Conservation (phyloP, 805 yeast species). For the Saturnispora zaruensis region DNA sequence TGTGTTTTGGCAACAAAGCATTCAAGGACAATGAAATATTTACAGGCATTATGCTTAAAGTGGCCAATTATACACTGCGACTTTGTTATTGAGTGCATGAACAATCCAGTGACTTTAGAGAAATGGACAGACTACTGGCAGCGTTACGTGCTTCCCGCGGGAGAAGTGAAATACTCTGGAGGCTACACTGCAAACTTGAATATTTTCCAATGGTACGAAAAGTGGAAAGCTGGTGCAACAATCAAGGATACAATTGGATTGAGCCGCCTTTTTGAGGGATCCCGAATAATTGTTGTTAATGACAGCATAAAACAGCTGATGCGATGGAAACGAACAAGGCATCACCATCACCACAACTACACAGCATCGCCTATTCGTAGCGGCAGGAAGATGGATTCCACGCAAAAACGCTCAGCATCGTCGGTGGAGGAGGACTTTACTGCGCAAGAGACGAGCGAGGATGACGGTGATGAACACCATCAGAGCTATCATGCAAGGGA, state of each 20-base stretch:
- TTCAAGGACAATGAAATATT: constrained; percentile 62
- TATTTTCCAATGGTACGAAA: constrained; percentile 34
- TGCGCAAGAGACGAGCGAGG: constrained; percentile 1
- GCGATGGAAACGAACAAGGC: background rate
- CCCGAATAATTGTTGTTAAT: constrained; percentile 31
- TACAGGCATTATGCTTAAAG: constrained; percentile 69
- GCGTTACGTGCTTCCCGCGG: constrained; percentile 62
- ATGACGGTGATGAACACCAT: constrained; percentile 2
- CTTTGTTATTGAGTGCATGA: constrained; percentile 46
- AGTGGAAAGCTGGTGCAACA: constrained; percentile 25
- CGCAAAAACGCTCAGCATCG: constrained; percentile 17
- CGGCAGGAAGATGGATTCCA: background rate
- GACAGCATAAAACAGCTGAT: constrained; percentile 7
- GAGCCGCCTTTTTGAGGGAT: constrained; percentile 31
- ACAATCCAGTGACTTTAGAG: constrained; percentile 8
- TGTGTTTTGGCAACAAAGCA: constrained; percentile 55
- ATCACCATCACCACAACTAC: background rate
- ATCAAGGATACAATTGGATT: constrained; percentile 36
- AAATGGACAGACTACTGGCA: constrained; percentile 35
- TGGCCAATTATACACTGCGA: constrained; percentile 73
- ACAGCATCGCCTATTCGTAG: background rate
- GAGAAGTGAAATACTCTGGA: constrained; percentile 36
- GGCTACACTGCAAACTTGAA: constrained; percentile 33
- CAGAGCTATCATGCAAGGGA: background rate
- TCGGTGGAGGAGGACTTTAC: background rate